Evolutionary conservation across 2,329 filamentous ascomycete species (phyloP).

Genomic region (Diplodia seriata): DNA sequence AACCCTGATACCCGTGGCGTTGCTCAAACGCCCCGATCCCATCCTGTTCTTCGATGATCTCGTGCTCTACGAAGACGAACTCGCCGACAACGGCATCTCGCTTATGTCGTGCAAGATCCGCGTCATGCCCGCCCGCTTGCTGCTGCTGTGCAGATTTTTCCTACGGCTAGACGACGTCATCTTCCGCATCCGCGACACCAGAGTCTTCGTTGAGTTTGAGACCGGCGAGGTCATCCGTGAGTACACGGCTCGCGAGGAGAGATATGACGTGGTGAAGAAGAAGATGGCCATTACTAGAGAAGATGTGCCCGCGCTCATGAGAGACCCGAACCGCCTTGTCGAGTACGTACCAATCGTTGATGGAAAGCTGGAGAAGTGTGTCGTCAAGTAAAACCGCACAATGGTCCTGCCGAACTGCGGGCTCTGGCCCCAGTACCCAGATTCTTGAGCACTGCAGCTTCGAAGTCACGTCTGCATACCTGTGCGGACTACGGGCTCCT

Average conservation of each 20-base stretch:
- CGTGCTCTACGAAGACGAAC: conserved; percentile 93
- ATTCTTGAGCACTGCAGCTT: background rate
- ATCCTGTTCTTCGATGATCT: conserved; percentile 98
- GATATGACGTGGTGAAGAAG: conserved; percentile 75
- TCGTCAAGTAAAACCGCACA: conserved; percentile 39
- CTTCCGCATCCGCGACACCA: conserved; percentile 84
- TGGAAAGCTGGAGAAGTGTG: conserved; percentile 66
- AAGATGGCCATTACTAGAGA: conserved; percentile 66
- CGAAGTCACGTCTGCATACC: background rate
- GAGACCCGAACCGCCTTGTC: conserved; percentile 76
- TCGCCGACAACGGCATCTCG: conserved; percentile 96
- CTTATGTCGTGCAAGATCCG: conserved; percentile 88
- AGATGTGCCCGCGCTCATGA: conserved; percentile 76
- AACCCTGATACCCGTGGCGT: conserved; percentile 78
- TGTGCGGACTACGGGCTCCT: background rate
- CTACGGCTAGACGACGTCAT: conserved; percentile 92
- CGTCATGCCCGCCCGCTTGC: conserved; percentile 87
- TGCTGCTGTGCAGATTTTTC: conserved; percentile 86
- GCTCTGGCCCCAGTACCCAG: background rate
- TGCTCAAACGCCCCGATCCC: conserved; percentile 87
- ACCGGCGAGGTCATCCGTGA: conserved; percentile 82
- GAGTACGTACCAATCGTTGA: conserved; percentile 70
- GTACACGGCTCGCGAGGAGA: conserved; percentile 86
- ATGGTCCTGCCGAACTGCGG: conserved; percentile 33
- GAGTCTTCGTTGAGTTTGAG: conserved; percentile 89